These are phyloP conservation scores for Yarrowia osloensis DNA, from an alignment of 805 yeast genomes.

Conservation along the genomic window DNA sequence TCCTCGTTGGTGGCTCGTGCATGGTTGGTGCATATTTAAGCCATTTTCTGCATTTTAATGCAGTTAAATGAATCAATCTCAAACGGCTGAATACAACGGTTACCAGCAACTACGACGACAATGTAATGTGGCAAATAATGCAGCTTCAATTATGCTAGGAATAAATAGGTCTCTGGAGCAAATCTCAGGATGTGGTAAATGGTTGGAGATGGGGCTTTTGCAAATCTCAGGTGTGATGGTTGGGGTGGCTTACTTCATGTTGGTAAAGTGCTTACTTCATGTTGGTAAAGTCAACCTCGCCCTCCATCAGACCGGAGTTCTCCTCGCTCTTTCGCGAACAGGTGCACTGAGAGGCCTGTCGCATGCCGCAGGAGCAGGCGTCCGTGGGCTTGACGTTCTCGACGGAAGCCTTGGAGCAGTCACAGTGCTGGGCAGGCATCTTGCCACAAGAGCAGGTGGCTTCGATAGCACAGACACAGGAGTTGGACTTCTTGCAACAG, in stretches of 20 bases:
- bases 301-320: conserved; percentile 49
- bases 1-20: not conserved
- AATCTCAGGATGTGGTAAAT: not conserved
- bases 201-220: too few species aligned
- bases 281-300: conserved; percentile 61
- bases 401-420: conserved; percentile 52
- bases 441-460: conserved; percentile 69
- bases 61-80: not conserved
- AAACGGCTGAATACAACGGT: not conserved
- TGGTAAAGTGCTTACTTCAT: conserved; percentile 50
- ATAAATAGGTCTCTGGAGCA: not conserved
- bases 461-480: conserved; percentile 61
- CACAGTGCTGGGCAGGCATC: conserved; percentile 59
- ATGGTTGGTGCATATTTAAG: not conserved
- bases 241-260: conserved; percentile 38
- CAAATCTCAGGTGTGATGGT: too few species aligned
- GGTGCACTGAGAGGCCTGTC: conserved; percentile 55
- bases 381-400: conserved; percentile 53
- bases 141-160: conserved; percentile 6
- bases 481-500: conserved; percentile 48
- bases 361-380: conserved; percentile 63
- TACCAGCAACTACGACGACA: too few species aligned
- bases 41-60: not conserved
- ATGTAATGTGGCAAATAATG: not conserved
- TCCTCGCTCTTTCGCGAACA: conserved; percentile 48